These are phyloP conservation scores for Populus nigra DNA, from an alignment of 345 rosid genomes.

Conservation along the genomic window DNA sequence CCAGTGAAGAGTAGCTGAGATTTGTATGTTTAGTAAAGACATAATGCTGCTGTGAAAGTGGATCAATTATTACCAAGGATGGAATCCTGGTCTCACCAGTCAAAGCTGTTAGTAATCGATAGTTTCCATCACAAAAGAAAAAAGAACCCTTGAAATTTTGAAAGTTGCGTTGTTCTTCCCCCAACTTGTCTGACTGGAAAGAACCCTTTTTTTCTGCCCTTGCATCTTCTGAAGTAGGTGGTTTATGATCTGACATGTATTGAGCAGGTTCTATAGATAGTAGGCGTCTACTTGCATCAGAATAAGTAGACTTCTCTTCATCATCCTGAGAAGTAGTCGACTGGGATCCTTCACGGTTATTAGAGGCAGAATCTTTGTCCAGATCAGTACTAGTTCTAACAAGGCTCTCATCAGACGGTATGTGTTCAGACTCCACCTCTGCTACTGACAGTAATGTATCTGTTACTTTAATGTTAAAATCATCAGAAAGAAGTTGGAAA, in stretches of 20 bases:
- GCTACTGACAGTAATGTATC: constrained; percentile 37
- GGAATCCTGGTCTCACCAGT: constrained; percentile 76
- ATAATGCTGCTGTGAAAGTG: constrained; percentile 63
- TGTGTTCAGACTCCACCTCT: constrained; percentile 42
- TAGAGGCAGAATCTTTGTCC: constrained; percentile 32
- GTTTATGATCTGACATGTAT: constrained; percentile 23
- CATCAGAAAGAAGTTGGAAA: constrained; percentile 78
- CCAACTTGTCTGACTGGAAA: constrained; percentile 28
- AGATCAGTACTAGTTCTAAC: constrained; percentile 24
- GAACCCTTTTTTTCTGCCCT: constrained; percentile 31
- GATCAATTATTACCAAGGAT: constrained; percentile 69
- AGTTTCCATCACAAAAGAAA: constrained; percentile 76
- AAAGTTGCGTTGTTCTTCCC: constrained; percentile 36
- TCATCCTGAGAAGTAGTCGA: constrained; percentile 27
- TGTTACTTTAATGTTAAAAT: constrained; percentile 49
- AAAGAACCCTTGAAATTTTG: constrained; percentile 59
- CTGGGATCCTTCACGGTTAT: constrained; percentile 29
- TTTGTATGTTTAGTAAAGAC: constrained; percentile 37
- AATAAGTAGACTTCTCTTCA: constrained; percentile 32
- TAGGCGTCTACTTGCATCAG: constrained; percentile 27
- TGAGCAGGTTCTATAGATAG: constrained; percentile 33
- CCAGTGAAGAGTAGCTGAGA: constrained; percentile 47
- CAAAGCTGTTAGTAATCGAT: constrained; percentile 50
- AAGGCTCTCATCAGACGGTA: constrained; percentile 36
- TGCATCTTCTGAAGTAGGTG: constrained; percentile 21